Base-by-base conservation (phyloP, 805 yeast species). In the Saitoella complicata region DNA sequence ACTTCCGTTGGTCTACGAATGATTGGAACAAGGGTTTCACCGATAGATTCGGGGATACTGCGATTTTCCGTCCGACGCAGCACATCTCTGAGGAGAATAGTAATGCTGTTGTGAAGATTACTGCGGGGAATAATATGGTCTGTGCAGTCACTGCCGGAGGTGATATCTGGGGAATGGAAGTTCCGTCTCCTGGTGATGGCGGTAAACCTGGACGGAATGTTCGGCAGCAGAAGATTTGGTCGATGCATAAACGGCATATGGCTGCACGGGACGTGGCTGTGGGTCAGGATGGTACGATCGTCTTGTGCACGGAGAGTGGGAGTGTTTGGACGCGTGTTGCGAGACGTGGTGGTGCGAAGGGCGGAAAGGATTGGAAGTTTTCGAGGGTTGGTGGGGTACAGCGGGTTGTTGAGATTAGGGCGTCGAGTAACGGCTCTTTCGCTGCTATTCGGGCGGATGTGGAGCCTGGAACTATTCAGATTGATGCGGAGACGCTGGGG, bases 221-320 rank as follows among this genome's bases (percentile, higher is more conserved):
- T 12, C 41, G 40, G 11, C 52, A 55, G 6, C 52, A 49, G 36
- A 45, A 32, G 13, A 45, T 52, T 5, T 61, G 65, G 64, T 43
- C 47, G 6, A 51, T 56, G 2, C 45, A 56, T 12, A 73, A 72
- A 42, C 57, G 60, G 7, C 77, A 73, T 51, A 62, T 74, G 68
- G 66, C 64, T 45, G 84, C 75, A 41, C 64, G 63, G 4, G 94
- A 84, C 60, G 70, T 81, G 32, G 88, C 78, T 53, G 68, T 78
- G 39, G 72, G 80, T 1, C 64, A 61, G 11, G 81, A 78, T 53
- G 93, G 93, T 0, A 75, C 82, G 0, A 58, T 83, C 1, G 64
- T 86, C 1, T 57, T 87, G 1, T 72, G 80, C 49, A 79, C 91
- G 0, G 58, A 65, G 13, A 75, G 76, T 41, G 95, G 95, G 0